Conservation (phyloP, 2,329 filamentous ascomycete species). For the Diaporthe velutina region DNA sequence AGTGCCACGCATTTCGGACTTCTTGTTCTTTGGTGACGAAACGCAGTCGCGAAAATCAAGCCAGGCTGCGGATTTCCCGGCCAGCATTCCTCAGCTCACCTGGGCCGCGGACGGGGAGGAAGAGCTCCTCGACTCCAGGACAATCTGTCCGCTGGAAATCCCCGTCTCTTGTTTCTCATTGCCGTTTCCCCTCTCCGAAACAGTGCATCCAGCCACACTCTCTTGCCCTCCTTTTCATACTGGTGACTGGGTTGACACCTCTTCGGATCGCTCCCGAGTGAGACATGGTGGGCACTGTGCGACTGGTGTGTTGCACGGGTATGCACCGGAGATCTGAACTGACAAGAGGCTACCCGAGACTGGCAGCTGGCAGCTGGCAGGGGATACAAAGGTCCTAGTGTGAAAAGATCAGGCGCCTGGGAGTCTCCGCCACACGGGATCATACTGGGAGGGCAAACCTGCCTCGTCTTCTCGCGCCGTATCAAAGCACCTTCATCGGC, state of each 20-base stretch:
- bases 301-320: conserved; percentile 25
- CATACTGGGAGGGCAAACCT: not conserved
- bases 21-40: not conserved
- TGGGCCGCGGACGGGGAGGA: not conserved
- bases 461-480: not conserved
- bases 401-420: not conserved
- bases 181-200: conserved; percentile 18
- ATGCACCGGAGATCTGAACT: conserved; percentile 32
- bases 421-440: not conserved
- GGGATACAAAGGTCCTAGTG: not conserved
- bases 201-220: conserved; percentile 29
- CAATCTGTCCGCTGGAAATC: not conserved
- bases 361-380: conserved; percentile 23
- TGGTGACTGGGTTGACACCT: conserved; percentile 6
- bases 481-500: conserved; percentile 4
- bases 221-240: not conserved
- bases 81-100: conserved; percentile 15
- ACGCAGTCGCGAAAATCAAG: not conserved
- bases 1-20: not conserved
- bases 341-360: conserved; percentile 35
- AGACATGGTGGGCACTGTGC: conserved; percentile 27
- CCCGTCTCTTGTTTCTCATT: not conserved
- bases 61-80: not conserved
- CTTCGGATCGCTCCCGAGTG: conserved; percentile 25
- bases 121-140: not conserved